Conservation (phyloP, 164 flowering plant genomes). For the Stephania yunnanensis region DNA sequence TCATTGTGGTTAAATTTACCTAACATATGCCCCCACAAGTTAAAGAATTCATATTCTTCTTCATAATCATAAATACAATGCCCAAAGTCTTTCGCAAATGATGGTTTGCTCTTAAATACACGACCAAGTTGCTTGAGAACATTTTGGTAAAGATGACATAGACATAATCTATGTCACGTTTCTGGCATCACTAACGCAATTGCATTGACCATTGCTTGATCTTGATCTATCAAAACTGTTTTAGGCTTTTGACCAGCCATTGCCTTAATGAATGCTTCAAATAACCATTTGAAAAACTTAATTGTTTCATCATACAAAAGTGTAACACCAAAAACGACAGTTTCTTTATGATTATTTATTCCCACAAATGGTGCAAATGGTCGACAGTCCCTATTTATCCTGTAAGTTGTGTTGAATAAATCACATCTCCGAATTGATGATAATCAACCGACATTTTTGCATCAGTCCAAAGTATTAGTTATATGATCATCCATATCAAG, state of each 20-base stretch:
- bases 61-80: too few species aligned
- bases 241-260: constrained; percentile 16
- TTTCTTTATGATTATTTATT: constrained; percentile 20
- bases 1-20: too few species aligned
- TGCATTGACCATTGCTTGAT: too few species aligned
- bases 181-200: too few species aligned
- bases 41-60: too few species aligned
- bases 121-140: too few species aligned
- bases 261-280: constrained; percentile 13
- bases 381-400: constrained; percentile 6
- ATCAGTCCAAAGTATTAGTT: constrained; percentile 18
- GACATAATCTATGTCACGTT: too few species aligned
- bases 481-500: constrained; percentile 4
- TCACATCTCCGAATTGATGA: constrained; percentile 17
- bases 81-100: too few species aligned
- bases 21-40: too few species aligned
- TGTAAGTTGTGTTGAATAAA: background rate
- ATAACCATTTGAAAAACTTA: constrained; percentile 19
- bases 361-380: background rate
- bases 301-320: constrained; percentile 16
- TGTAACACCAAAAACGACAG: constrained; percentile 18
- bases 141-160: too few species aligned
- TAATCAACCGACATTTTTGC: constrained; percentile 15
- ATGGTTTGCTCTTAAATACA: too few species aligned
- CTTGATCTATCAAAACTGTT: background rate